A percentile compares a stretch with the other conserved stretches of the same genome.
Evolutionary conservation across 305 asterid species (phyloP).

Genomic region (Ajuga reptans): DNA sequence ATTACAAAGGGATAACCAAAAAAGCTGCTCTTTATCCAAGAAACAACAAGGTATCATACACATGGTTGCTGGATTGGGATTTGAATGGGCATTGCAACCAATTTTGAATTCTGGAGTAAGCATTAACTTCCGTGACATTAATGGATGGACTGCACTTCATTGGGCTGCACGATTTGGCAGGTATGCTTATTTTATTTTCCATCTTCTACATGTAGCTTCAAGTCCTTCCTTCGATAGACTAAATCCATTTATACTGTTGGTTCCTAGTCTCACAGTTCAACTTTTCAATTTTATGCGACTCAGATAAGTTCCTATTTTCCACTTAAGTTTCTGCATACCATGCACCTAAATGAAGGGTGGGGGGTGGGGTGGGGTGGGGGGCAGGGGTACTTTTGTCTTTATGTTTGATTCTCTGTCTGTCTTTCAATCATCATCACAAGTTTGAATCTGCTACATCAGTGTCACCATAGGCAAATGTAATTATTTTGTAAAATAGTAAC

Average conservation of each 20-base stretch:
- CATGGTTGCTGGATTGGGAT: slow-evolving; percentile 85
- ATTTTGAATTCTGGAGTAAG: slow-evolving; percentile 71
- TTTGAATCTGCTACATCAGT: background rate
- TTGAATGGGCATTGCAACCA: slow-evolving; percentile 92
- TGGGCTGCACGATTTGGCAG: slow-evolving; percentile 99
- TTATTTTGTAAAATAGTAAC: background rate
- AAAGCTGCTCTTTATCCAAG: slow-evolving; percentile 50
- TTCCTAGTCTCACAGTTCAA: background rate
- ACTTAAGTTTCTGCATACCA: background rate
- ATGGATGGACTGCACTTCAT: slow-evolving; percentile 98
- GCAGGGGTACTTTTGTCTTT: background rate
- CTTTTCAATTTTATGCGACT: background rate
- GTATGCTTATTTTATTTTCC: slow-evolving; percentile 29
- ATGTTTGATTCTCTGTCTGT: background rate
- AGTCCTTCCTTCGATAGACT: background rate
- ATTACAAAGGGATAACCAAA: slow-evolving; percentile 31
- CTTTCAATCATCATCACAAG: background rate
- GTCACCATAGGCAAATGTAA: background rate
- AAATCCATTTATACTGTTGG: background rate
- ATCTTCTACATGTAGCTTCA: background rate
- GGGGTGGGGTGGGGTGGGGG: too few relatives aligned
- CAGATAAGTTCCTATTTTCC: background rate
- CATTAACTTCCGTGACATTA: slow-evolving; percentile 74
- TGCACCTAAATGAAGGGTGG: background rate
- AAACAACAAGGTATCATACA: slow-evolving; percentile 92